Evolutionary conservation across 2,329 filamentous ascomycete species (phyloP).

Genomic region (Pestalotiopsis sp.): DNA sequence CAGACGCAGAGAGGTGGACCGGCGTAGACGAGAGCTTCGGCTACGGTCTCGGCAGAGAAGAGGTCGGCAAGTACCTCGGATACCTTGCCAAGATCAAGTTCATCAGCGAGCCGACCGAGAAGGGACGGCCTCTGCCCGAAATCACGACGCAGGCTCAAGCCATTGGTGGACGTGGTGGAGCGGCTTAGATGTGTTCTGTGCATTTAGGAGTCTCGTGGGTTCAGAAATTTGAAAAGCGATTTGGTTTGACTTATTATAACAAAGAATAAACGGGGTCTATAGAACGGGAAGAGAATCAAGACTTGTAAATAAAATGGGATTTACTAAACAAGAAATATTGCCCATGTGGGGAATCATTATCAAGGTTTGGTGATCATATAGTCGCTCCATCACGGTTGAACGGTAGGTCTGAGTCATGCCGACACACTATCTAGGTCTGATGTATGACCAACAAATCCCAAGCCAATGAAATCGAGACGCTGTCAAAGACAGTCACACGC

Average conservation of each 20-base stretch:
- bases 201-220: background rate
- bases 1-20: constrained; percentile 61
- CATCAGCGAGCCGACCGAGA: constrained; percentile 46
- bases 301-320: background rate
- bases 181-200: constrained; percentile 1
- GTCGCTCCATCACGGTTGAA: background rate
- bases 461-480: background rate
- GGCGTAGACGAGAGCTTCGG: constrained; percentile 56
- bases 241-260: background rate
- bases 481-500: background rate
- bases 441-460: background rate
- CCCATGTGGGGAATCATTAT: background rate
- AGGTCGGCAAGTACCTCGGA: constrained; percentile 62
- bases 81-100: constrained; percentile 66
- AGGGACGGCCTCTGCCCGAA: constrained; percentile 32
- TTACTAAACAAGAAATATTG: background rate
- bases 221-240: background rate
- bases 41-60: constrained; percentile 58
- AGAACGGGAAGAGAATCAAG: background rate
- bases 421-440: background rate
- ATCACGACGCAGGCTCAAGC: constrained; percentile 29
- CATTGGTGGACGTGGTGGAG: constrained; percentile 28
- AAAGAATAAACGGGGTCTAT: background rate
- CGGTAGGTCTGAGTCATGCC: background rate
- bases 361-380: background rate